phyloP scores from a whole-genome alignment of 2,329 filamentous ascomycete genomes.

The Sclerotinia minor region DNA sequence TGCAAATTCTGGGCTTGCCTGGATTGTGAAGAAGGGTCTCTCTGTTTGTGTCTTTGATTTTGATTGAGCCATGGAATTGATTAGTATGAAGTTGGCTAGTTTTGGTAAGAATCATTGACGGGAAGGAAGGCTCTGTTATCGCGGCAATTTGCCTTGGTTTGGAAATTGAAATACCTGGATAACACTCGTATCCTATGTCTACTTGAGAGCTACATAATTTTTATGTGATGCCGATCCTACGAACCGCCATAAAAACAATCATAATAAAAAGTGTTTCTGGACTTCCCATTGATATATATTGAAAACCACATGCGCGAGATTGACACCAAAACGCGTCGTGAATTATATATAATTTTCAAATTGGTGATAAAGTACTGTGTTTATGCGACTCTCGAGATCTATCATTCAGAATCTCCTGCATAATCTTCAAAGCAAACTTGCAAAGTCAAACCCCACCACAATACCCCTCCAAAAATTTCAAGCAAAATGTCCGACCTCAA shows the following conservation, averaged over 20 bases:
- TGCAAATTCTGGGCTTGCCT: constrained; percentile 53
- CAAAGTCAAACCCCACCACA: constrained; percentile 8
- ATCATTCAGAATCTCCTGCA: neutral
- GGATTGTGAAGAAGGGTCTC: constrained; percentile 57
- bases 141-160: neutral
- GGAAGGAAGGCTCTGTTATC: neutral
- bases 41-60: neutral
- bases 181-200: neutral
- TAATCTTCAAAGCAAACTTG: neutral
- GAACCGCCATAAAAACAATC: neutral
- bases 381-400: neutral
- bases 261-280: too few species aligned
- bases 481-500: constrained; percentile 30
- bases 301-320: neutral
- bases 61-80: neutral
- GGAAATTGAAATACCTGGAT: neutral
- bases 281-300: neutral
- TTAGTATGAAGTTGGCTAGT: neutral
- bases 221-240: neutral
- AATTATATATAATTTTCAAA: neutral
- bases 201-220: neutral
- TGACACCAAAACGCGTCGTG: neutral
- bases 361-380: constrained; percentile 4
- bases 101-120: neutral
- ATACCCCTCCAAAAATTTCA: constrained; percentile 16